Evolutionary conservation across 805 yeast genomes (phyloP), one percentile per base, ranked within the genome.

Genomic region (Teunomyces kruisii): DNA sequence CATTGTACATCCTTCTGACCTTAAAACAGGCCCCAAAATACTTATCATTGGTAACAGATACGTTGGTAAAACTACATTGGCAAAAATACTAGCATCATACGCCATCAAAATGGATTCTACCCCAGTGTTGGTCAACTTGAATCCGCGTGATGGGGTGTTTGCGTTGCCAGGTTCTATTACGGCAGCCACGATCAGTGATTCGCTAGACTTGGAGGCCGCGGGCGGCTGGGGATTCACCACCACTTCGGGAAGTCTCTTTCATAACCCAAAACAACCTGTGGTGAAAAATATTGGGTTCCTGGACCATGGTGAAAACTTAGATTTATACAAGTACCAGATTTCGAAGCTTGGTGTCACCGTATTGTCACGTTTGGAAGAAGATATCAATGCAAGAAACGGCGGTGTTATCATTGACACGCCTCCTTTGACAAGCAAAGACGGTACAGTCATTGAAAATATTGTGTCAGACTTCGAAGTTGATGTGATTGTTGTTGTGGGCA

Each of bases 211-310:
- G 14, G 92, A 88, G 55, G 67, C 75, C 39, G 66, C 70, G 12
- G 76, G 79, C 15, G 86, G 95, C 71, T 96, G 96, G 49, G 88
- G 88, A 39, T 80, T 86, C 17, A 74, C 82, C 48, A 80, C 90
- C 0, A 72, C 76, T 4, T 82, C 88, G 9, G 94, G 95, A 35
- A 81, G 88, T 1, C 81, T 91, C 1, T 70, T 76, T 48, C 81
- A 85, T 50, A 91, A 87, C 61, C 87, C 88, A n/a, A 88, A 88
- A 61, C 95, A 88, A 62, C 97, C 98, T 0, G 62, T 86, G n/a
- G 92, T 86, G 7, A 84, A 86, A 56, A 83, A 78, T 56, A 89
- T 74, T 64, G 99, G 98, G 0, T 74, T 83, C 43, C 87, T 83
- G 40, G 65, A 70, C 30, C 72, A 80, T 9, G 53, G 65, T 1